These are phyloP conservation scores for Dactylellina drechsleri DNA, from an alignment of 2,329 filamentous ascomycete species.

Conservation along the genomic window DNA sequence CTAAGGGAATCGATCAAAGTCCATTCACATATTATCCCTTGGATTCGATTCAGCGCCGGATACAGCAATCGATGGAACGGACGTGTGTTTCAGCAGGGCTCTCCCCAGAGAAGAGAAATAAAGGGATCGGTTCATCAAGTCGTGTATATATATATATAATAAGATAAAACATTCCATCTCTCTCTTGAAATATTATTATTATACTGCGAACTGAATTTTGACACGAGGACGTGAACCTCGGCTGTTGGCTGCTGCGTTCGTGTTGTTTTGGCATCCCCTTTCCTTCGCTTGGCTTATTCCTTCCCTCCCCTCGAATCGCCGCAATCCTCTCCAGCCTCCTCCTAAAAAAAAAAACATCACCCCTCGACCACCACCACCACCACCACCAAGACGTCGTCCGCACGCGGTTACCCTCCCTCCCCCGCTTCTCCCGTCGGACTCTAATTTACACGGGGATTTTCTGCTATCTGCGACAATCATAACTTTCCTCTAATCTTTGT, in stretches of 20 bases:
- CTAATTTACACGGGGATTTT: constrained; percentile 4
- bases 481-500: not conserved
- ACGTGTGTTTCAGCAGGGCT: no score
- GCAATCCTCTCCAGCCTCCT: constrained; percentile 23
- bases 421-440: not conserved
- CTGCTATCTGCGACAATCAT: constrained; percentile 3
- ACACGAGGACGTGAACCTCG: constrained; percentile 29
- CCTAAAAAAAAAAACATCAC: constrained; percentile 6
- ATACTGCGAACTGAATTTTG: no score
- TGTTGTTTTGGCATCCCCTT: constrained; percentile 20
- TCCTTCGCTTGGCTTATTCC: no score
- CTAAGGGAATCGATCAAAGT: no score
- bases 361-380: not conserved
- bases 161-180: constrained; percentile 2
- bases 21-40: no score
- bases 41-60: constrained; percentile 1
- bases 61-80: not conserved
- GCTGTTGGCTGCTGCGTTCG: constrained; percentile 20
- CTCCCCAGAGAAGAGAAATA: no score
- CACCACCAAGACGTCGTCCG: not conserved
- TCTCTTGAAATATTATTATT: no score
- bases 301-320: no score
- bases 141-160: not conserved
- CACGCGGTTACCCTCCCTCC: not conserved
- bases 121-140: no score